Conservation (phyloP, 1,284 basidiomycete species). For the Neonothopanus nambi region DNA sequence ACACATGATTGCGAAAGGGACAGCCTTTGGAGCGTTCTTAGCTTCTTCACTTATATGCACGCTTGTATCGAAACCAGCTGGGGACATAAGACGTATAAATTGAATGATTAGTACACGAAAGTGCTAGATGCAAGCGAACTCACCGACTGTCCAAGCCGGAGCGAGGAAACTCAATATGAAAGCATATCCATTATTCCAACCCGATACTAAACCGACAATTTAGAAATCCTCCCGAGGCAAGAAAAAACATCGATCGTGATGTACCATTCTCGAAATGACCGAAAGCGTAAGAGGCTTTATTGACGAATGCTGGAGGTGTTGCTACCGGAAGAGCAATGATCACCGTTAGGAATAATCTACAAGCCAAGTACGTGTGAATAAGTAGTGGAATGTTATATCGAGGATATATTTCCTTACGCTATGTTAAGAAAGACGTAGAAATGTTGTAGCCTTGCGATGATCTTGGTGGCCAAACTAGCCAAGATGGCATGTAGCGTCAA, state of each 20-base stretch:
- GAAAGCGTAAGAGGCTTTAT: slow-evolving; percentile 64
- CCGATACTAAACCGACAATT: slow-evolving; percentile 46
- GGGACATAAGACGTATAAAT: neutral
- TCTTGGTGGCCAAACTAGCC: slow-evolving; percentile 27
- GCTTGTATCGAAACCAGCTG: slow-evolving; percentile 55
- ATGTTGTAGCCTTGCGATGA: slow-evolving; percentile 63
- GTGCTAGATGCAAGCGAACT: slow-evolving; percentile 4
- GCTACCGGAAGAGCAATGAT: slow-evolving; percentile 75
- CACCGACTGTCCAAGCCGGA: slow-evolving; percentile 47
- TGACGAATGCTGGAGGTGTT: slow-evolving; percentile 66
- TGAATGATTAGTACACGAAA: neutral
- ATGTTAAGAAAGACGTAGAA: slow-evolving; percentile 71
- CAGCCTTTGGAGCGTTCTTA: slow-evolving; percentile 8
- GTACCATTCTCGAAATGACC: slow-evolving; percentile 58
- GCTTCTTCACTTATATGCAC: slow-evolving; percentile 58
- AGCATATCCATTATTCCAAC: slow-evolving; percentile 71
- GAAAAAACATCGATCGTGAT: slow-evolving; percentile 13
- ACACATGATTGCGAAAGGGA: slow-evolving; percentile 14
- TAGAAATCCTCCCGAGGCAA: slow-evolving; percentile 4
- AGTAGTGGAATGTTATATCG: neutral
- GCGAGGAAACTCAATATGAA: slow-evolving; percentile 62
- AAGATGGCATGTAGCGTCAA: slow-evolving; percentile 57
- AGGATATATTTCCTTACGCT: slow-evolving; percentile 40
- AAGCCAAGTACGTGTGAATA: neutral
- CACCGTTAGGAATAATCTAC: slow-evolving; percentile 66